Evolutionary conservation across 352 stramenopile genomes (phyloP), one percentile per base, ranked within the genome.

Genomic region (Phytophthora sp.): DNA sequence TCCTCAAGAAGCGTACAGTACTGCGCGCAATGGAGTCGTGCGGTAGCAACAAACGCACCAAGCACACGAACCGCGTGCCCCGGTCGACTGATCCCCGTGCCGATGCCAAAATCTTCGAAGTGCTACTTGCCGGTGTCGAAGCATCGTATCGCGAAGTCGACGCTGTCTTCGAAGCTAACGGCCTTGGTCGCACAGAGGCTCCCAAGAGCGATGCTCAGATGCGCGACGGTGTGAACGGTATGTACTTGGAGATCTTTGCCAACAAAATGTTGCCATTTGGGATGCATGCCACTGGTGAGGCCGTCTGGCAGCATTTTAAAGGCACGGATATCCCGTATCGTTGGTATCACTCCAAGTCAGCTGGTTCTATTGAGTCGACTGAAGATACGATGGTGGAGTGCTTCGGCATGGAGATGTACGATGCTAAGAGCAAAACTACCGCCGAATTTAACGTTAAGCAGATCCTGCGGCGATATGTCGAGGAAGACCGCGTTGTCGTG

Each of bases 401-500:
- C 39, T 75, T 77, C 48, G 62, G 57, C 9, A 63, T 77, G 54
- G 55, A 77, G 38, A 59, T 77, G 54, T 62, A 56, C 15, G 61
- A 70, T 58, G 54, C 54, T 17, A 77, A 74, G n/a, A 66, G 35
- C 41, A 71, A 72, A 5, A 74, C 66, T 0, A 62, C 37, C 3
- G 64, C 59, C 41, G 64, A 74, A 20, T 77, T 77, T 34, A 68
- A 69, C 39, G 56, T 74, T 26, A 65, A 68, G 23, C 69, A 77
- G 30, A 69, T 72, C 31, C 37, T 74, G n/a, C 66, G 66, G 32
- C 54, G 62, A 11, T 69, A 69, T 42, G 34, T 68, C 10, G 74
- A 84, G 39, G 52, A 81, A 57, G 63, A 82, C 20, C 80, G 76
- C 21, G 69, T 87, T 17, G 76, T 89, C 13, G 73, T 89, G 24